These are phyloP conservation scores for Blastobotrys petasosporus DNA, from an alignment of 1,139 yeast species.

Conservation along the genomic window DNA sequence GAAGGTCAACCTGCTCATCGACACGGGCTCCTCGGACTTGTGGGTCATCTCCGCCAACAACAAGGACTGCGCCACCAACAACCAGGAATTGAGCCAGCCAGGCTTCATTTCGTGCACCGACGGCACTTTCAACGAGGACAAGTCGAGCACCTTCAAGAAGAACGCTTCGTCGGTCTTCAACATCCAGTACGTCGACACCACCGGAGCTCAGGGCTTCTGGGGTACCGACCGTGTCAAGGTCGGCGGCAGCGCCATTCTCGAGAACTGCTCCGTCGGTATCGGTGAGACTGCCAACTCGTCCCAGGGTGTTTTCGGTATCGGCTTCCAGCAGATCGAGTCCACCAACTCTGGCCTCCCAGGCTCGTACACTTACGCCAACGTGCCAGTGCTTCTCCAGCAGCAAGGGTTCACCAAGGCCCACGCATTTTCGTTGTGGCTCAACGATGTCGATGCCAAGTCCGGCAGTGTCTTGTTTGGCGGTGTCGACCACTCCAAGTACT, in stretches of 20 bases:
- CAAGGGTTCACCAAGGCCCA: slow-evolving; percentile 44
- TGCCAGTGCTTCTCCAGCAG: slow-evolving; percentile 13
- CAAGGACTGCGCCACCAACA: slow-evolving; percentile 26
- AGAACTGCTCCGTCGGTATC: slow-evolving; percentile 42
- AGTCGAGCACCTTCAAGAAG: slow-evolving; percentile 20
- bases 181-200: slow-evolving; percentile 58
- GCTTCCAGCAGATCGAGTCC: slow-evolving; percentile 41
- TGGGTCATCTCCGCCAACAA: slow-evolving; percentile 46
- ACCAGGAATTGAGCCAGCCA: slow-evolving; percentile 10
- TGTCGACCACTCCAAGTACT: slow-evolving; percentile 44
- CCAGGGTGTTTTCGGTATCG: slow-evolving; percentile 51
- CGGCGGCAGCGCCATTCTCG: slow-evolving; percentile 29
- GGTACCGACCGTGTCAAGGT: slow-evolving; percentile 42
- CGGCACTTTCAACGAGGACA: slow-evolving; percentile 21
- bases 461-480: slow-evolving; percentile 48
- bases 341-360: slow-evolving; percentile 14
- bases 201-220: slow-evolving; percentile 45
- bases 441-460: slow-evolving; percentile 23
- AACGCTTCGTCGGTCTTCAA: slow-evolving; percentile 24
- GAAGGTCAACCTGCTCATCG: slow-evolving; percentile 33
- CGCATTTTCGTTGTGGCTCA: slow-evolving; percentile 39
- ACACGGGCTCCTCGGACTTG: slow-evolving; percentile 49
- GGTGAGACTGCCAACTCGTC: slow-evolving; percentile 42
- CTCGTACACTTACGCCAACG: slow-evolving; percentile 16
- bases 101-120: slow-evolving; percentile 16